Evolutionary conservation across 768 basidiomycete species (phyloP).

Genomic region (Termitomyces sp.): DNA sequence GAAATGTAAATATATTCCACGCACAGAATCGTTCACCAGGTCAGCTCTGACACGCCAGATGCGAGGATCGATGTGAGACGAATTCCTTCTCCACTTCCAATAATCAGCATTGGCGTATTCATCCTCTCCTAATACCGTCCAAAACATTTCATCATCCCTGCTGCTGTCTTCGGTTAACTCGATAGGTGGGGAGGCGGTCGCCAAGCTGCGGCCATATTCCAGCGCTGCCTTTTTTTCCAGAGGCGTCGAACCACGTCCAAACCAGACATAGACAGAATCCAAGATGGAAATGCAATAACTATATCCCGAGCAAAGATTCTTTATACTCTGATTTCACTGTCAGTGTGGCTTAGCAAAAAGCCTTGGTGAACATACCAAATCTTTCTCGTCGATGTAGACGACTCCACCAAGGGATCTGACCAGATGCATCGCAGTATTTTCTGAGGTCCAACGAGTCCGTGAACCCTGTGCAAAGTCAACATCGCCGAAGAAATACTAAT

Average conservation of each 20-base stretch:
- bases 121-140: slow-evolving; percentile 78
- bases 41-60: slow-evolving; percentile 54
- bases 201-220: slow-evolving; percentile 50
- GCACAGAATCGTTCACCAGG: slow-evolving; percentile 32
- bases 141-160: slow-evolving; percentile 74
- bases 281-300: slow-evolving; percentile 74
- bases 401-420: slow-evolving; percentile 47
- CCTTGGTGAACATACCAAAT: slow-evolving; percentile 43
- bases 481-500: not conserved
- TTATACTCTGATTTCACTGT: slow-evolving; percentile 36
- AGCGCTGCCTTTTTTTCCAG: slow-evolving; percentile 58
- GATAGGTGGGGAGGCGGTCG: slow-evolving; percentile 31
- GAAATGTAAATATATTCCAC: slow-evolving; percentile 12
- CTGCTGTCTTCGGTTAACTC: slow-evolving; percentile 63
- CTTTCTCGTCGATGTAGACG: slow-evolving; percentile 64
- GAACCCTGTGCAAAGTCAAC: slow-evolving; percentile 42
- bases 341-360: slow-evolving; percentile 1
- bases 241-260: slow-evolving; percentile 63
- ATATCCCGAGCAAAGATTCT: slow-evolving; percentile 78
- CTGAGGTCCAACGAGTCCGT: slow-evolving; percentile 68
- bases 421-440: slow-evolving; percentile 81
- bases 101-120: slow-evolving; percentile 76
- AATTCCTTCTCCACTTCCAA: slow-evolving; percentile 65
- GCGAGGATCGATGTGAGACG: slow-evolving; percentile 37
- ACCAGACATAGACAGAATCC: slow-evolving; percentile 73